Conservation (phyloP, 352 stramenopile genomes). For the Plasmopara muralis region DNA sequence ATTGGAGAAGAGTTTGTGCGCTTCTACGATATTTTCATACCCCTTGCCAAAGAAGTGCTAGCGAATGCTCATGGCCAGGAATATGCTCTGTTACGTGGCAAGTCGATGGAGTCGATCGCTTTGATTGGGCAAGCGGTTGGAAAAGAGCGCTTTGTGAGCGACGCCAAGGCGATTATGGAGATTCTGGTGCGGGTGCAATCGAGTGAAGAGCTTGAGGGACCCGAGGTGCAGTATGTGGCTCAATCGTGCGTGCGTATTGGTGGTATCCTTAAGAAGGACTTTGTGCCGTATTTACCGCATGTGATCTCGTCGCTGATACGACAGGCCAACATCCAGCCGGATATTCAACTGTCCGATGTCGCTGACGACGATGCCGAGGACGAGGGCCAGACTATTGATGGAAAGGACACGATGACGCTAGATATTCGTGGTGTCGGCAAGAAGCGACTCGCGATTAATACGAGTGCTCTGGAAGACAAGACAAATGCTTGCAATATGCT, state of each 20-base stretch:
- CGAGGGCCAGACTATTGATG: conserved; percentile 47
- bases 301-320: conserved; percentile 77
- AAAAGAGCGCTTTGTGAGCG: conserved; percentile 68
- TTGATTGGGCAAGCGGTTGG: conserved; percentile 84
- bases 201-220: conserved; percentile 60
- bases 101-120: conserved; percentile 85
- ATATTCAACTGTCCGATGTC: conserved; percentile 75
- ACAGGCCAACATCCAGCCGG: conserved; percentile 73
- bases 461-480: conserved; percentile 80
- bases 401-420: conserved; percentile 67
- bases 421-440: conserved; percentile 74
- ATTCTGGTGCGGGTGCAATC: conserved; percentile 73
- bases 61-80: conserved; percentile 68
- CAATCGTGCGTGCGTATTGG: conserved; percentile 84
- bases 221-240: conserved; percentile 81
- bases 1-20: conserved; percentile 68
- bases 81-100: conserved; percentile 76
- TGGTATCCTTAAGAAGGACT: conserved; percentile 82
- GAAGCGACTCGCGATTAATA: conserved; percentile 85
- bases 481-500: conserved; percentile 86
- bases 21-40: conserved; percentile 87
- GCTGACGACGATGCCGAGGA: conserved; percentile 49
- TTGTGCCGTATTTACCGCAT: conserved; percentile 80
- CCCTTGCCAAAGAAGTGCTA: conserved; percentile 78
- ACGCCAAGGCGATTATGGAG: conserved; percentile 85